Base-by-base conservation (phyloP, 805 yeast genomes). In the Groenewaldozyma tartarivorans region DNA sequence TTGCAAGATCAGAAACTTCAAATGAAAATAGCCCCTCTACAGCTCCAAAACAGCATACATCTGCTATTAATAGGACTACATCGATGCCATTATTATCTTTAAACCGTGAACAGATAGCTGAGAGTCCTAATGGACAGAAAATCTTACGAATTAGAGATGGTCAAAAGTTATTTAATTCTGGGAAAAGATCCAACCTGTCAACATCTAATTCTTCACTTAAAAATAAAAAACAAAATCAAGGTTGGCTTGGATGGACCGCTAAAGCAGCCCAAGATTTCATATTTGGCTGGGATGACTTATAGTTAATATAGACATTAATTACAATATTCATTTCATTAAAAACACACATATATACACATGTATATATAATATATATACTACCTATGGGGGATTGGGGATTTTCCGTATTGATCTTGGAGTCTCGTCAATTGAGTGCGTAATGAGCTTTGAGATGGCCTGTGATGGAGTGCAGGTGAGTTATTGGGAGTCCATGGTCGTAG, bases 231-330 rank as follows among this genome's bases (percentile, higher is more conserved):
- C 30, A 19, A 2, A 21, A 35, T 11, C 18, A 42, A 24, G 50
- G 59, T 20, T 62, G 65, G 66, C 48, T 49, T 19, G 50, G 54
- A 17, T 55, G 62, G 56, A 47, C 58, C 4, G 43, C 56, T 5
- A 47, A 49, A 37, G 42, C 49, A 27, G 64, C 72, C 3, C 69
- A 66, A 45, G 72, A 72, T 50, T 58, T 74, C 59, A 53, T 74
- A 29, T 74, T 74, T 52, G 78, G 78, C 2, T 74, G 77, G 76
- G 76, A 72, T 38, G 73, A 72, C 35, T 30, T 42, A 9, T 42
- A 30, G 29, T 9, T 20, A 9, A 19, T 35, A 11, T 33, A 19
- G 5, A 20, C 6, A 13, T 9, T n/a, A 26, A 20, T 30, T 29
- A 4, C 20, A 22, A 9, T 4, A 19, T 13, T 27, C 3, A n/a